Percentiles rank a stretch among this genome's conserved stretches.
Conservation (phyloP, 2,329 filamentous ascomycete species). For the Ophiosphaerella herpotricha region DNA sequence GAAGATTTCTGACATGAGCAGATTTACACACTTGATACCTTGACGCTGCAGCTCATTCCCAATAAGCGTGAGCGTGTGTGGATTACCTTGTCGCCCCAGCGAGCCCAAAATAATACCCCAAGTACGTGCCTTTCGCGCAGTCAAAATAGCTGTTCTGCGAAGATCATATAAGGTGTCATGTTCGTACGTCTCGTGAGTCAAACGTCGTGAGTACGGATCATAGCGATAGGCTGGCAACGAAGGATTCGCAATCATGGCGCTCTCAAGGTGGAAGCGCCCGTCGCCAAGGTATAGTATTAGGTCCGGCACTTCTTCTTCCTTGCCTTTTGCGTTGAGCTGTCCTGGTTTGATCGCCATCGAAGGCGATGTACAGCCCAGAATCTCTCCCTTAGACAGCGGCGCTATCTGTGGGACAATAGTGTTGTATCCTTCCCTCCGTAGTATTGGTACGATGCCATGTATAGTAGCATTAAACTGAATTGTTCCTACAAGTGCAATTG, state of each 20-base stretch:
- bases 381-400: slow-evolving; percentile 91
- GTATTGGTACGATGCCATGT: slow-evolving; percentile 76
- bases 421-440: slow-evolving; percentile 83
- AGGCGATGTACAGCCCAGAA: slow-evolving; percentile 95
- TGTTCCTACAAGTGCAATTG: slow-evolving; percentile 89
- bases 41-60: slow-evolving; percentile 73
- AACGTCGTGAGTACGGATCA: slow-evolving; percentile 89
- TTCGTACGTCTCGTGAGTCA: slow-evolving; percentile 89
- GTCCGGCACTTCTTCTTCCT: slow-evolving; percentile 57
- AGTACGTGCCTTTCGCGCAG: slow-evolving; percentile 77
- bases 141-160: slow-evolving; percentile 74
- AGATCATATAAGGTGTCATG: slow-evolving; percentile 88
- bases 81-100: slow-evolving; percentile 91
- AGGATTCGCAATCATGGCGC: slow-evolving; percentile 99
- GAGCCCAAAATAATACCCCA: slow-evolving; percentile 96
- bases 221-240: slow-evolving; percentile 89
- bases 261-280: slow-evolving; percentile 93
- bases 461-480: slow-evolving; percentile 99
- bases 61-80: slow-evolving; percentile 85
- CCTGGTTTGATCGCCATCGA: slow-evolving; percentile 42
- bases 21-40: slow-evolving; percentile 80
- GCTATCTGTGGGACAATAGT: slow-evolving; percentile 90
- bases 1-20: slow-evolving; percentile 93
- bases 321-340: slow-evolving; percentile 53
- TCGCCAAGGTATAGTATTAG: slow-evolving; percentile 88